Conservation (phyloP, 768 basidiomycete genomes). For the Leccinum arenicola region DNA sequence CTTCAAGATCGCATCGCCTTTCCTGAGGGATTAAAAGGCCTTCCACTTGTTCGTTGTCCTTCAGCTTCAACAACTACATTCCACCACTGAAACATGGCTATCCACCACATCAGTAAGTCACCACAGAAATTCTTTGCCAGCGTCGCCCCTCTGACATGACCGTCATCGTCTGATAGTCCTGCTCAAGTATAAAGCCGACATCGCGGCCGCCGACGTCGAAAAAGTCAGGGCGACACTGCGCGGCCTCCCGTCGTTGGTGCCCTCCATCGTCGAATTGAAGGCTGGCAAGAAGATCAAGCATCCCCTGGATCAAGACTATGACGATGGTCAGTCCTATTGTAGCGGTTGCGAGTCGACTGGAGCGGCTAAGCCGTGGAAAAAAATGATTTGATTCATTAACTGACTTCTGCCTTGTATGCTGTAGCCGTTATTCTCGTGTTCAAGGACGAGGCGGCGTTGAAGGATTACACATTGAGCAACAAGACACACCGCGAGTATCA, state of each 20-base stretch:
- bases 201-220: slow-evolving; percentile 2
- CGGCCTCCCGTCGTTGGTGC: slow-evolving; percentile 20
- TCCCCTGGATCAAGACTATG: slow-evolving; percentile 20
- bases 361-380: background rate
- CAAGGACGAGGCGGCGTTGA: background rate
- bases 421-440: background rate
- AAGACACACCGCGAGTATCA: slow-evolving; percentile 15
- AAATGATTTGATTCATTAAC: background rate
- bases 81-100: background rate
- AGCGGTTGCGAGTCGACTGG: no score
- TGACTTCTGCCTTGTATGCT: background rate
- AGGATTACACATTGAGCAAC: background rate
- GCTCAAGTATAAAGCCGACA: slow-evolving; percentile 21
- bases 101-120: slow-evolving; percentile 25
- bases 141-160: background rate
- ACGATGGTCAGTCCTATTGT: slow-evolving; percentile 16
- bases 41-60: background rate
- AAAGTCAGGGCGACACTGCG: background rate
- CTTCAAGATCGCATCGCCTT: background rate
- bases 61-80: background rate
- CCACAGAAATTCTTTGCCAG: background rate
- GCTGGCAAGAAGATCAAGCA: slow-evolving; percentile 17
- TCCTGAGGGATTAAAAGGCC: slow-evolving; percentile 1
- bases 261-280: slow-evolving; percentile 14
- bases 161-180: slow-evolving; percentile 12